These are phyloP conservation scores for Botryotinia convoluta DNA, from an alignment of 2,329 filamentous ascomycete species.

Conservation along the genomic window DNA sequence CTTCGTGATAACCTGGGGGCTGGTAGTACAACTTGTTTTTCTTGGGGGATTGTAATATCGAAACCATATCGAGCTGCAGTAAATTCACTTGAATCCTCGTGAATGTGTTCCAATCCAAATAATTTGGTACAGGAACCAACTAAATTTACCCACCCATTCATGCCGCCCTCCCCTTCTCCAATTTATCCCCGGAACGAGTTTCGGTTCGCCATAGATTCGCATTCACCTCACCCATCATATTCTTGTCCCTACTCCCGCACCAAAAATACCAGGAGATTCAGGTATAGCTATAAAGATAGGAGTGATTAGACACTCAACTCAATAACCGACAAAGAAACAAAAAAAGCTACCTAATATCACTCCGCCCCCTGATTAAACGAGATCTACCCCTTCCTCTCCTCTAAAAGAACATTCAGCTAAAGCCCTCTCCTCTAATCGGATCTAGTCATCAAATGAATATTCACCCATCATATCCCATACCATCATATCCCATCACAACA, in stretches of 20 bases:
- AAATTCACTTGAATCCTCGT: neutral
- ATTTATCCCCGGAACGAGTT: neutral
- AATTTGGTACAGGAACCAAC: too few species aligned
- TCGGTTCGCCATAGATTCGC: neutral
- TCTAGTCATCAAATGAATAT: neutral
- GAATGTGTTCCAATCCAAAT: neutral
- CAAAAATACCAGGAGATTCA: too few species aligned
- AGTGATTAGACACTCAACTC: neutral
- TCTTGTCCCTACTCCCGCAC: too few species aligned
- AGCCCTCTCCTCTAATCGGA: too few species aligned
- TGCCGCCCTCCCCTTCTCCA: too few species aligned
- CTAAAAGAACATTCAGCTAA: too few species aligned
- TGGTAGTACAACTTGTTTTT: too few species aligned
- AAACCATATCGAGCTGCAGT: neutral
- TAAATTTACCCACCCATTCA: too few species aligned
- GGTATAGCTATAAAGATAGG: too few species aligned
- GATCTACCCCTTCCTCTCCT: neutral
- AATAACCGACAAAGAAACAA: neutral
- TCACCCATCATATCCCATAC: neutral
- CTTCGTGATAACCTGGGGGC: too few species aligned
- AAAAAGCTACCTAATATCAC: neutral
- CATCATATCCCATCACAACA: neutral
- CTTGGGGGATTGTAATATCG: neutral
- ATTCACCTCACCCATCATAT: neutral
- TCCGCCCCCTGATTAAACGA: neutral